phyloP scores from a whole-genome alignment of 306 rosid genomes.

The Ceratonia siliqua region DNA sequence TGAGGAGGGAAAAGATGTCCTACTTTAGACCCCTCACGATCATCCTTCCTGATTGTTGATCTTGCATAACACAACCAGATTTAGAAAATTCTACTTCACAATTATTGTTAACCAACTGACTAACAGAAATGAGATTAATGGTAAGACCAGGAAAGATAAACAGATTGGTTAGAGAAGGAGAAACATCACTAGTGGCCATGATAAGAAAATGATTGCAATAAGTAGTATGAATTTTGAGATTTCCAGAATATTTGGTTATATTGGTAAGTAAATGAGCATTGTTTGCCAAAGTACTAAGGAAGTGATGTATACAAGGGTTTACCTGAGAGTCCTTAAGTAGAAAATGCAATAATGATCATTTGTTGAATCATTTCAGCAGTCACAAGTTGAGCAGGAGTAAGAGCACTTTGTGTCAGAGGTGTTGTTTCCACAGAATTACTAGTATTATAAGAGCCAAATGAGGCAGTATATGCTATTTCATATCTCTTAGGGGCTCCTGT shows the following conservation, averaged over 20 bases:
- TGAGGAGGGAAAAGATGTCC: too few relatives aligned
- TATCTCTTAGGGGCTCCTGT: neutral
- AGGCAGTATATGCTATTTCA: neutral
- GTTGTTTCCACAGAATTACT: neutral
- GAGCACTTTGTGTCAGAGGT: neutral
- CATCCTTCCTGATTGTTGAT: too few relatives aligned
- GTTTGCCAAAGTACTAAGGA: conserved; percentile 5
- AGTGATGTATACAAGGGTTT: neutral
- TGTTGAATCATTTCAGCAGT: neutral
- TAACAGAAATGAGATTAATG: too few relatives aligned
- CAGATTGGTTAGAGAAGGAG: too few relatives aligned
- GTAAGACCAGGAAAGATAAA: too few relatives aligned
- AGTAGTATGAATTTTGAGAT: neutral
- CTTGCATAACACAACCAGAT: too few relatives aligned
- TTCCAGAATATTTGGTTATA: neutral
- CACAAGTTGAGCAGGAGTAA: neutral
- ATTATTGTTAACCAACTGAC: too few relatives aligned
- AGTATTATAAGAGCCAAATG: neutral
- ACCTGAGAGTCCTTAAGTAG: neutral
- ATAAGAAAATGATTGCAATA: too few relatives aligned
- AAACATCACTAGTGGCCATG: too few relatives aligned
- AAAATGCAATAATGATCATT: neutral
- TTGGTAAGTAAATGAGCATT: neutral
- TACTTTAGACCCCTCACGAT: too few relatives aligned
- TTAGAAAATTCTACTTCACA: too few relatives aligned